Evolutionary conservation across 257 asterid genomes (phyloP).

Genomic region (Haberlea rhodopensis): DNA sequence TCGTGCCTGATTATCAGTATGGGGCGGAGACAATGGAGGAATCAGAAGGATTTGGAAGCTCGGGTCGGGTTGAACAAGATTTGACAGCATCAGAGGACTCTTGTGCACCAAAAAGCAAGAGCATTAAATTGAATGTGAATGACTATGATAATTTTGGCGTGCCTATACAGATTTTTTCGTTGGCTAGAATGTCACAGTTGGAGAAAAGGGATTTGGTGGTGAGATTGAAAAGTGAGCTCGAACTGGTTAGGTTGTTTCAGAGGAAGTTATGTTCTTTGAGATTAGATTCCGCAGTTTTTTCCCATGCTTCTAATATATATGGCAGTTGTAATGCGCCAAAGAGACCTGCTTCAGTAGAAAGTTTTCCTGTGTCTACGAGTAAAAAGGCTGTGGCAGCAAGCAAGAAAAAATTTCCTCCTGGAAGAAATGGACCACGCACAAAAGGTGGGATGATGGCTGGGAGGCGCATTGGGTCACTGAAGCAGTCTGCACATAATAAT

Average conservation of each 20-base stretch:
- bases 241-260: slow-evolving; percentile 60
- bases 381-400: slow-evolving; percentile 32
- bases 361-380: slow-evolving; percentile 33
- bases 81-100: slow-evolving; percentile 44
- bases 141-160: slow-evolving; percentile 46
- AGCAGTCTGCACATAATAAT: slow-evolving; percentile 34
- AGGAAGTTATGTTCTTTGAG: slow-evolving; percentile 44
- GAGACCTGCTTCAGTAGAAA: slow-evolving; percentile 45
- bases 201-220: slow-evolving; percentile 58
- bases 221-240: slow-evolving; percentile 65
- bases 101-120: slow-evolving; percentile 34
- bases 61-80: slow-evolving; percentile 43
- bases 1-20: slow-evolving; percentile 62
- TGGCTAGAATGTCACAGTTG: slow-evolving; percentile 55
- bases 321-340: slow-evolving; percentile 42
- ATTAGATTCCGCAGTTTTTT: slow-evolving; percentile 25
- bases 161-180: slow-evolving; percentile 47
- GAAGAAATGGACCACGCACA: slow-evolving; percentile 57
- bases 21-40: slow-evolving; percentile 66
- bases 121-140: slow-evolving; percentile 39
- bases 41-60: slow-evolving; percentile 58
- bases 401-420: slow-evolving; percentile 46
- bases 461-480: slow-evolving; percentile 37
- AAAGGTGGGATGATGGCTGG: slow-evolving; percentile 46
- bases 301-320: slow-evolving; percentile 42